Evolutionary conservation across 2,329 filamentous ascomycete species (phyloP).

Genomic region (Seiridium unicorne): DNA sequence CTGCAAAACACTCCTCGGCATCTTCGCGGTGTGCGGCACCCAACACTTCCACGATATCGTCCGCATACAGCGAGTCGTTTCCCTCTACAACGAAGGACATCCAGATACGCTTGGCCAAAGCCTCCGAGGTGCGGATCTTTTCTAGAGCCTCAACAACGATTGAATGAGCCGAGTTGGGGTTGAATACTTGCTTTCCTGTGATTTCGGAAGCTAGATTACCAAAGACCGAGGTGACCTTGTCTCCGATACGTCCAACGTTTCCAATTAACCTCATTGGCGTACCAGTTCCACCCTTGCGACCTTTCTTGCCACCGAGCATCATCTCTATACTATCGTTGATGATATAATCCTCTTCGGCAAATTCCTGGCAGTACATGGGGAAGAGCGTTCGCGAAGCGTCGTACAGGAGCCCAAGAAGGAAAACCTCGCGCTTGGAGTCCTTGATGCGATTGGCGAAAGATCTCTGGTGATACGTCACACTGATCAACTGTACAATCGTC

Average conservation of each 20-base stretch:
- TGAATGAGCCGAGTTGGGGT: constrained; percentile 85
- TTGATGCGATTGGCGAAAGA: constrained; percentile 83
- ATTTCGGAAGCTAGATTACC: constrained; percentile 93
- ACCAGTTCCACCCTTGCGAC: constrained; percentile 54
- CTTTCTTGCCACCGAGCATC: constrained; percentile 55
- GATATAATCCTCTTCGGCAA: constrained; percentile 85
- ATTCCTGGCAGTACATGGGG: constrained; percentile 88
- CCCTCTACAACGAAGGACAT: constrained; percentile 97
- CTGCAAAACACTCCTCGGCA: constrained; percentile 80
- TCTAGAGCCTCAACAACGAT: constrained; percentile 88
- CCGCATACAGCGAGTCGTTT: constrained; percentile 71
- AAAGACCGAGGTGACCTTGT: constrained; percentile 90
- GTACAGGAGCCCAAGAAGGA: constrained; percentile 80
- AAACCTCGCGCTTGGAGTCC: constrained; percentile 83
- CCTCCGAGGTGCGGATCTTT: constrained; percentile 79
- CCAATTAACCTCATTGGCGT: constrained; percentile 78
- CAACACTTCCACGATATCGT: constrained; percentile 87
- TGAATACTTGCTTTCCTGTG: constrained; percentile 93
- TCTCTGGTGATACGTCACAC: constrained; percentile 80
- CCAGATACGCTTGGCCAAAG: constrained; percentile 92
- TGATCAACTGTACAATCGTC: constrained; percentile 77
- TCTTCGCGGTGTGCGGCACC: constrained; percentile 71
- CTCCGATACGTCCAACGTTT: constrained; percentile 77
- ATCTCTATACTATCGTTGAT: constrained; percentile 84
- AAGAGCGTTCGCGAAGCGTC: constrained; percentile 88